Evolutionary conservation across 495 filamentous ascomycete genomes (phyloP), one percentile per base, ranked within the genome.

Genomic region (Gamarada debralockiae): DNA sequence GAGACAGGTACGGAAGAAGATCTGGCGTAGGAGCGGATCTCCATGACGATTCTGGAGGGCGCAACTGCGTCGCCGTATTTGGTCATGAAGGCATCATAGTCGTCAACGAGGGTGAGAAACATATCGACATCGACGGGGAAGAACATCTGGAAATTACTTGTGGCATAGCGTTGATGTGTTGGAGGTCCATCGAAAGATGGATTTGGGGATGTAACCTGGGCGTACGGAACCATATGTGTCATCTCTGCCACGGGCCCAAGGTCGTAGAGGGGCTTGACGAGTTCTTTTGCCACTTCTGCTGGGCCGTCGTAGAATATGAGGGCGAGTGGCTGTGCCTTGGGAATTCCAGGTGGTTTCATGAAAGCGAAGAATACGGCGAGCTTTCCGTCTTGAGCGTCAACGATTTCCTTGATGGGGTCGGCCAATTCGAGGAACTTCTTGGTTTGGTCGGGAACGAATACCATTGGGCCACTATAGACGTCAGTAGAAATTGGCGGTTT

Each of bases 261-360:
- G 0, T 61, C 64, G 3, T 73, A 56, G 0, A 78, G 50, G 0
- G 57, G 58, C 1, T 59, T 48, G 58, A 76, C 77, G n/a, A 70
- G 64, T 18, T 49, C 39, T 23, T 68, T 46, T 0, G 65, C 76
- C 38, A 73, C 69, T 9, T 67, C 69, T 12, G 65, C 62, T 8
- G 68, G 57, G 9, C 79, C 79, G 58, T 81, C 76, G 61, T 74
- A 75, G 64, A 77, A 79, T 27, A 72, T 59, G 15, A 36, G 33
- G 33, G 12, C 12, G 12, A 36, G 12, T 2, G 33, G 33, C 33
- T 36, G 33, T 13, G 33, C 33, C 15, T 36, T 36, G 12, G 6
- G 33, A 15, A 36, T 15, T 2, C 5, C 33, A 13, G 33, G 33
- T 15, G 15, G 15, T 36, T 36, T 36, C 33, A 15, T 5, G 33